Evolutionary conservation across 345 rosid genomes (phyloP).

Genomic region (Excoecaria agallocha): DNA sequence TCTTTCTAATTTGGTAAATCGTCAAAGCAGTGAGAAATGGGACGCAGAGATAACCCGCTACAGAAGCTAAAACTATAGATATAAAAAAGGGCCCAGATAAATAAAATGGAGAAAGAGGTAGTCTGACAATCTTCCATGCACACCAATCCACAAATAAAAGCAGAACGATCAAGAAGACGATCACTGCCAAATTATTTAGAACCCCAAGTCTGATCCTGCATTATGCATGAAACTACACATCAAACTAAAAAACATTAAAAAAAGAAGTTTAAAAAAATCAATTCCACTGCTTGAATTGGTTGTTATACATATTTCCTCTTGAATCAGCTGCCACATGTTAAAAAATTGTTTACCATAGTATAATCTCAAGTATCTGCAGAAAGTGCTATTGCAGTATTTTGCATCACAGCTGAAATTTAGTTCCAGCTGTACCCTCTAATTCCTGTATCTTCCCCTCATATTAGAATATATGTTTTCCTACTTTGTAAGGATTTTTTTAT

Average conservation of each 20-base stretch:
- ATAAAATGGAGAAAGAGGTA: conserved; percentile 69
- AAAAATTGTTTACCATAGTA: not conserved
- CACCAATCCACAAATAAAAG: conserved; percentile 72
- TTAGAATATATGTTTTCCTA: no score
- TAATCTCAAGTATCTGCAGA: not conserved
- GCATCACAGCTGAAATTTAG: no score
- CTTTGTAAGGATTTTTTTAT: no score
- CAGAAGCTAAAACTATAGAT: conserved; percentile 49
- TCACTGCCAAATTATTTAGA: conserved; percentile 54
- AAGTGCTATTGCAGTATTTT: no score
- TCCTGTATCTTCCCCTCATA: no score
- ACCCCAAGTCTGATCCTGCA: conserved; percentile 74
- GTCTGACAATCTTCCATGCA: conserved; percentile 89
- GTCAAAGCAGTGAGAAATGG: conserved; percentile 62
- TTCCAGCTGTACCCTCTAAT: no score
- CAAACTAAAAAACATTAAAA: not conserved
- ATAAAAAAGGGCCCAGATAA: conserved; percentile 65
- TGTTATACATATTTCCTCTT: not conserved
- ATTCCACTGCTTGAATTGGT: not conserved
- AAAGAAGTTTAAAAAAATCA: not conserved
- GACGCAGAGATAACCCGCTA: conserved; percentile 68
- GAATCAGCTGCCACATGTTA: not conserved
- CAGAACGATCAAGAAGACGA: conserved; percentile 50
- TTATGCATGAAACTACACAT: not conserved
- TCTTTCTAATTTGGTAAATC: conserved; percentile 43